phyloP scores from a whole-genome alignment of 176 grass and related monocot genomes.

The Juncus effusus region DNA sequence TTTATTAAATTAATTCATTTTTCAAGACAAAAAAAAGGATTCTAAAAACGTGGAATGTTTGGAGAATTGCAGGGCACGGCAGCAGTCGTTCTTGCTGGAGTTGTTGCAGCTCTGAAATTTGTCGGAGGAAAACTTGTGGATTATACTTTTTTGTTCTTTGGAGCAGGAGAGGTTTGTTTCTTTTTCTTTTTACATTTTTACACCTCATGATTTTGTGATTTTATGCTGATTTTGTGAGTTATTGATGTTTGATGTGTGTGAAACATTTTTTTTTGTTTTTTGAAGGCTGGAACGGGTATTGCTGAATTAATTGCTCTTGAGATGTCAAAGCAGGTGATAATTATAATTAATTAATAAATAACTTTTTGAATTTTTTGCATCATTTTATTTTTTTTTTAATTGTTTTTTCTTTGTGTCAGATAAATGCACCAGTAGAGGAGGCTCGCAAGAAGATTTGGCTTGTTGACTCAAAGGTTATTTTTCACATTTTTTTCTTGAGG shows the following conservation, averaged over 20 bases:
- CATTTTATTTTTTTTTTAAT: neutral
- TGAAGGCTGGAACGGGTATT: conserved; percentile 94
- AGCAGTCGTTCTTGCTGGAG: conserved; percentile 74
- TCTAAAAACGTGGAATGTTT: conserved; percentile 13
- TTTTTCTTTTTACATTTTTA: conserved; percentile 7
- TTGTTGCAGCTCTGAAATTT: conserved; percentile 64
- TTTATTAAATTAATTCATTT: neutral
- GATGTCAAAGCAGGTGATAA: conserved; percentile 51
- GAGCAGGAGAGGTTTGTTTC: conserved; percentile 74
- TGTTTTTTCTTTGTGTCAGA: conserved; percentile 35
- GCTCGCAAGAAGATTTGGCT: conserved; percentile 91
- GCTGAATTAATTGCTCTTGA: conserved; percentile 75
- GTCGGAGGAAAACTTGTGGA: conserved; percentile 59
- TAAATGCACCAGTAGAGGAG: conserved; percentile 55
- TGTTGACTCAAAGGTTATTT: conserved; percentile 77
- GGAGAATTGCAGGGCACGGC: conserved; percentile 61
- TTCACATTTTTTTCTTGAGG: conserved; percentile 3
- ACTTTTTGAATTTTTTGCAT: neutral
- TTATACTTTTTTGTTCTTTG: conserved; percentile 86
- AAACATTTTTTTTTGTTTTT: conserved; percentile 26
- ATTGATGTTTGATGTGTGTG: neutral
- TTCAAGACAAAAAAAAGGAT: neutral
- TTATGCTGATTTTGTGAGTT: neutral
- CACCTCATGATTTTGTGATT: neutral
- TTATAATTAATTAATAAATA: conserved; percentile 5